phyloP scores from a whole-genome alignment of 306 rosid species.

The Citrullus amarus region DNA sequence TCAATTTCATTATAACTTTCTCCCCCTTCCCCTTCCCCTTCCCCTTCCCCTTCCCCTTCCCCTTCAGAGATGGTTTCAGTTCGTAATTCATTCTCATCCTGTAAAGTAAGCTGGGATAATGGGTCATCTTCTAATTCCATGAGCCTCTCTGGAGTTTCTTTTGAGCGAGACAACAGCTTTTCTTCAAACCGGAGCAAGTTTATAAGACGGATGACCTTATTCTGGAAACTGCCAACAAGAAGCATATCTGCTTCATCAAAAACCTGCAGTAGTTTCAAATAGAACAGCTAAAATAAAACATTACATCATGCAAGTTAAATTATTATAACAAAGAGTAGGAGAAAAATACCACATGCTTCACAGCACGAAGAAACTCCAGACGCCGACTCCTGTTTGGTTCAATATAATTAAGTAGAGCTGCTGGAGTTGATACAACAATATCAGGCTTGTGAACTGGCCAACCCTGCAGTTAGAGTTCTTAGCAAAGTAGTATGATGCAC shows the following conservation, averaged over 20 bases:
- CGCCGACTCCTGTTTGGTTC: constrained; percentile 49
- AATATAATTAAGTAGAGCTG: constrained; percentile 77
- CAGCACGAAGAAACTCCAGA: constrained; percentile 47
- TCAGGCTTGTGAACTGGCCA: constrained; percentile 79
- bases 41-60: constrained; percentile 20
- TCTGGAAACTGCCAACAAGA: constrained; percentile 85
- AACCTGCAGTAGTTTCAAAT: constrained; percentile 34
- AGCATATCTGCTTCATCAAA: constrained; percentile 99
- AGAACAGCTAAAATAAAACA: background rate
- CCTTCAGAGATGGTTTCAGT: constrained; percentile 18
- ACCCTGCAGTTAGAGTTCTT: constrained; percentile 41
- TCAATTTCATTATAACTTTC: constrained; percentile 27
- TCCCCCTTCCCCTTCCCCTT: constrained; percentile 23
- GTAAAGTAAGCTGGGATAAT: constrained; percentile 23
- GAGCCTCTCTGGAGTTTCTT: constrained; percentile 28
- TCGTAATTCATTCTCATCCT: constrained; percentile 38
- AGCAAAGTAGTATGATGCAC: background rate
- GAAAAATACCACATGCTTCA: constrained; percentile 73
- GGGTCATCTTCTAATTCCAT: constrained; percentile 27
- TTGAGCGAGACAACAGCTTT: constrained; percentile 51
- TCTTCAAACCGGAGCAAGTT: constrained; percentile 78
- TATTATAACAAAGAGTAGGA: background rate
- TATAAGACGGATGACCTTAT: constrained; percentile 80
- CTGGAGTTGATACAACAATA: constrained; percentile 84
- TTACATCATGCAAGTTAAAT: background rate